These are phyloP conservation scores for Cadophora sp. DNA, from an alignment of 2,329 filamentous ascomycete genomes.

Conservation along the genomic window DNA sequence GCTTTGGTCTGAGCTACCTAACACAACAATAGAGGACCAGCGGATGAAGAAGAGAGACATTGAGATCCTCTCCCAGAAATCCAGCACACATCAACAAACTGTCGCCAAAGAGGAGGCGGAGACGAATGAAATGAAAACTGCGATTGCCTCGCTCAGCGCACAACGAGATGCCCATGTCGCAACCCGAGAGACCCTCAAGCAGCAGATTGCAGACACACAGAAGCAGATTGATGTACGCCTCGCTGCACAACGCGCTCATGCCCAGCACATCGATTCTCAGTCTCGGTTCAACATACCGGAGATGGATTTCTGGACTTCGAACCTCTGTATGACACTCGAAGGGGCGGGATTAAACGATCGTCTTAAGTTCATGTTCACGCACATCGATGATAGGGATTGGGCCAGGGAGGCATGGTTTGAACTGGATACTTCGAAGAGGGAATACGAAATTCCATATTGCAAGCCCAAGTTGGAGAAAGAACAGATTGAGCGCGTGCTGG, in stretches of 20 bases:
- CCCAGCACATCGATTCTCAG: constrained; percentile 80
- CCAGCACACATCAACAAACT: constrained; percentile 72
- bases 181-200: constrained; percentile 61
- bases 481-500: constrained; percentile 77
- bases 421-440: constrained; percentile 78
- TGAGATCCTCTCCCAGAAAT: constrained; percentile 78
- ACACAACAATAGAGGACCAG: constrained; percentile 75
- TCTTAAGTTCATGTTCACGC: constrained; percentile 88
- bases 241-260: constrained; percentile 75
- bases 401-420: constrained; percentile 94
- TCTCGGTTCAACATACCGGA: constrained; percentile 90
- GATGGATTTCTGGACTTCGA: constrained; percentile 94
- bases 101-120: constrained; percentile 80
- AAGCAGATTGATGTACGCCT: constrained; percentile 71
- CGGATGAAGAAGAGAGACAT: constrained; percentile 89
- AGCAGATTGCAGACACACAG: constrained; percentile 72
- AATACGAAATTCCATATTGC: constrained; percentile 84
- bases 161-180: constrained; percentile 68
- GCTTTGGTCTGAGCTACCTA: constrained; percentile 19
- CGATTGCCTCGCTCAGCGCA: constrained; percentile 62
- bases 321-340: constrained; percentile 87
- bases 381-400: constrained; percentile 87
- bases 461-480: constrained; percentile 83
- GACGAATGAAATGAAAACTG: constrained; percentile 74
- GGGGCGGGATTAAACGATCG: constrained; percentile 84